phyloP scores from a whole-genome alignment of 306 rosid genomes.

The Potentilla sterilis region DNA sequence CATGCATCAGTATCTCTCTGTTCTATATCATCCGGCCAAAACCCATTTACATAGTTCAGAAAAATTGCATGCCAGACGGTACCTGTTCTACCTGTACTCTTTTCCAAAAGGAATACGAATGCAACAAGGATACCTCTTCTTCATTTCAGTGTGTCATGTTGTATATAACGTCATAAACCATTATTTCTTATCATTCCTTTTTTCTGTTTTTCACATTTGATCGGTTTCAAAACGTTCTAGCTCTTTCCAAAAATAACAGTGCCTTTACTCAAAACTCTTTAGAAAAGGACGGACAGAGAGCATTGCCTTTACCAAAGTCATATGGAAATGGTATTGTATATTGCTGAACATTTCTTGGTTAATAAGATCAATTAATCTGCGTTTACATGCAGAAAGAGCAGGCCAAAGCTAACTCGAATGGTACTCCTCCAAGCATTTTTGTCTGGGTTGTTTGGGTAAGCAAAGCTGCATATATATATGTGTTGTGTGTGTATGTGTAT shows the following conservation, averaged over 20 bases:
- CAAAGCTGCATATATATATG: neutral
- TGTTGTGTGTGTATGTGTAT: no score
- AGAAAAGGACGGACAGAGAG: neutral
- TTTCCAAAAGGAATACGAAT: neutral
- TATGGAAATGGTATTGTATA: neutral
- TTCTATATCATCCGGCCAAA: neutral
- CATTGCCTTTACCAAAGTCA: neutral
- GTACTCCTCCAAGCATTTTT: constrained; percentile 58
- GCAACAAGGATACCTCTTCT: neutral
- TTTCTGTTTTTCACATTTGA: neutral
- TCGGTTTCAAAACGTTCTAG: neutral
- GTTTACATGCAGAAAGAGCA: constrained; percentile 47
- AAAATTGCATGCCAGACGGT: neutral
- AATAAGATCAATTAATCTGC: neutral
- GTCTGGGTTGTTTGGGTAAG: constrained; percentile 80
- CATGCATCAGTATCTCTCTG: neutral
- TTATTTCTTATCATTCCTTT: neutral
- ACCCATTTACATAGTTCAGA: neutral
- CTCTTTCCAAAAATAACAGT: neutral
- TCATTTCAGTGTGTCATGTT: neutral
- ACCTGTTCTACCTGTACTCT: neutral
- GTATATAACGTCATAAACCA: neutral
- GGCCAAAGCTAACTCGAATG: constrained; percentile 56
- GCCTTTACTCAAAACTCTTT: neutral
- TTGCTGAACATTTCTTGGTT: neutral